These are phyloP conservation scores for Gonapodya prolifera DNA, from an alignment of 192 early-diverging fungal genomes.

Conservation along the genomic window DNA sequence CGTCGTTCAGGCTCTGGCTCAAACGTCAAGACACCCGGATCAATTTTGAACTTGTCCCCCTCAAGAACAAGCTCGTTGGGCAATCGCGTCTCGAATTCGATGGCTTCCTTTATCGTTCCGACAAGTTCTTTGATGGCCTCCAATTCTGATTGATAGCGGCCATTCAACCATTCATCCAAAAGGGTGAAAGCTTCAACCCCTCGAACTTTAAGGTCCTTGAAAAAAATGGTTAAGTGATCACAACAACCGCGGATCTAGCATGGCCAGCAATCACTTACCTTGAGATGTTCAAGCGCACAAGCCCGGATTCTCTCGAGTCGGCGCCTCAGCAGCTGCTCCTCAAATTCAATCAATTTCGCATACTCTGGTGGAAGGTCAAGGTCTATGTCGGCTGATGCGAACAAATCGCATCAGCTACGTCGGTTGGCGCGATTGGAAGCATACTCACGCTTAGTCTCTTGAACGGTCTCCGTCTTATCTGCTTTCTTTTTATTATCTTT, in stretches of 20 bases:
- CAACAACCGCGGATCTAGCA: neutral
- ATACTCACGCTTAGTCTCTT: conserved; percentile 20
- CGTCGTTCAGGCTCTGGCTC: conserved; percentile 25
- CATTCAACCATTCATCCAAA: conserved; percentile 41
- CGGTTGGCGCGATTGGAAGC: conserved; percentile 9
- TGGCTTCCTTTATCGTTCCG: conserved; percentile 40
- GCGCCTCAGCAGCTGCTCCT: conserved; percentile 28
- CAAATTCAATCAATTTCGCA: conserved; percentile 28
- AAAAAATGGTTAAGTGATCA: neutral
- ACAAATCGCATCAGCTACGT: neutral
- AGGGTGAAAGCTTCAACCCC: conserved; percentile 36
- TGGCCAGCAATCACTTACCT: conserved; percentile 12
- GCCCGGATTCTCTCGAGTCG: conserved; percentile 27
- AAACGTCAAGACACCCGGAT: conserved; percentile 29
- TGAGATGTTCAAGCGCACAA: conserved; percentile 22
- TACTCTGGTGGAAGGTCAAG: conserved; percentile 27
- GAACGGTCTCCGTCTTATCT: conserved; percentile 12
- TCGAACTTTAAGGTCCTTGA: conserved; percentile 32
- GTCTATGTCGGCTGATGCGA: conserved; percentile 25
- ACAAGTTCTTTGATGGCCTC: conserved; percentile 38
- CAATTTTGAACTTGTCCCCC: conserved; percentile 40
- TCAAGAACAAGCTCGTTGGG: conserved; percentile 35
- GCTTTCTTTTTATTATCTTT: conserved; percentile 32
- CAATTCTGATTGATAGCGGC: conserved; percentile 37
- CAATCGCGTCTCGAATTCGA: conserved; percentile 34